phyloP scores from a whole-genome alignment of 116 monocot species.

The Phalaenopsis hybrid region DNA sequence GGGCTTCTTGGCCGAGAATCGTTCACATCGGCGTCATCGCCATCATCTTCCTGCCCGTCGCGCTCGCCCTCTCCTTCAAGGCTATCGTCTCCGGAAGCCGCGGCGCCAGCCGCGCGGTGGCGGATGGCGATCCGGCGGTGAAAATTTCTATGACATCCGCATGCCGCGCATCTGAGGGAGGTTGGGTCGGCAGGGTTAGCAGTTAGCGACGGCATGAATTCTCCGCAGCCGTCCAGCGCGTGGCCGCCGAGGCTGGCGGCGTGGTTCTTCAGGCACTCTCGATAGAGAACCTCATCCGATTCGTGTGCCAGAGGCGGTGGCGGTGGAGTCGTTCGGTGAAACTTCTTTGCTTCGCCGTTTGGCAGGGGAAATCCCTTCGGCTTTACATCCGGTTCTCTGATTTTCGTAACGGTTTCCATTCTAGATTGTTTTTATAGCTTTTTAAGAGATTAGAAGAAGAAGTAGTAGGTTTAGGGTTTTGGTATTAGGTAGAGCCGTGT shows the following conservation, averaged over 20 bases:
- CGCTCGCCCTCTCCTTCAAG: conserved; percentile 17
- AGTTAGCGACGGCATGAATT: conserved; percentile 65
- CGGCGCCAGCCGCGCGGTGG: conserved; percentile 6
- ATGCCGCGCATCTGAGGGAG: conserved; percentile 84
- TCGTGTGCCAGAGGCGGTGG: not conserved
- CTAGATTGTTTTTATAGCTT: not conserved
- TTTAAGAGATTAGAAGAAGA: not conserved
- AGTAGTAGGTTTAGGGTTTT: conserved; percentile 14
- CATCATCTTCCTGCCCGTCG: conserved; percentile 15
- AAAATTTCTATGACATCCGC: conserved; percentile 98
- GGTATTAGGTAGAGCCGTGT: conserved; percentile 6
- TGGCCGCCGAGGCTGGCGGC: conserved; percentile 77
- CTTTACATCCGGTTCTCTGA: conserved; percentile 19
- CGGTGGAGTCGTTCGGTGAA: not conserved
- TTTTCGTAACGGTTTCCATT: conserved; percentile 15
- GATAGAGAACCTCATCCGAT: conserved; percentile 18
- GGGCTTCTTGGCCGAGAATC: conserved; percentile 2
- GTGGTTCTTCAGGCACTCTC: conserved; percentile 81
- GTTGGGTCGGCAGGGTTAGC: conserved; percentile 40
- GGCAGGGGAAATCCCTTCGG: conserved; percentile 29
- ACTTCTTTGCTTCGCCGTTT: conserved; percentile 39
- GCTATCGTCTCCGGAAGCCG: not conserved
- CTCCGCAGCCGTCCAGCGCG: conserved; percentile 88
- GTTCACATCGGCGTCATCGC: not conserved
- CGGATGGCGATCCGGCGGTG: conserved; percentile 56